These are phyloP conservation scores for Jatropha multifida DNA, from an alignment of 441 rosid genomes.

Conservation along the genomic window DNA sequence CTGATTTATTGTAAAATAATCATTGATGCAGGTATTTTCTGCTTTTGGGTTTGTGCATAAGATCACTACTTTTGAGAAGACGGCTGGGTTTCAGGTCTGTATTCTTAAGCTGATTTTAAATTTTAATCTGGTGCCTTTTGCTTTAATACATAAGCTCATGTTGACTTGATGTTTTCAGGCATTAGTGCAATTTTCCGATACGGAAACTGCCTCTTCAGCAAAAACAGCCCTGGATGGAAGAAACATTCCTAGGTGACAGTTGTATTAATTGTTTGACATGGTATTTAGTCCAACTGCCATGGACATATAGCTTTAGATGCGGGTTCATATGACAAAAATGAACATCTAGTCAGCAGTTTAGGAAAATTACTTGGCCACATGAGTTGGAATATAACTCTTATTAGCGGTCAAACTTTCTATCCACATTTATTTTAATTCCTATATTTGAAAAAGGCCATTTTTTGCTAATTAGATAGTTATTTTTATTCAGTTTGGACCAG, in stretches of 20 bases:
- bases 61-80: constrained; percentile 97
- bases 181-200: constrained; percentile 94
- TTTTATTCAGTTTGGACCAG: background rate
- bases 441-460: background rate
- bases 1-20: constrained; percentile 23
- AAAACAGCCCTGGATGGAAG: constrained; percentile 91
- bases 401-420: background rate
- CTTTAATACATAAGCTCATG: constrained; percentile 22
- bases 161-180: constrained; percentile 53
- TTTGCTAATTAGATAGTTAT: background rate
- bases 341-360: constrained; percentile 2
- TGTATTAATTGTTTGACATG: constrained; percentile 59
- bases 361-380: constrained; percentile 7
- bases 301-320: constrained; percentile 32
- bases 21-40: constrained; percentile 85
- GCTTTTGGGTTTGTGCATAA: constrained; percentile 98
- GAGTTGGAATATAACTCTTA: constrained; percentile 16
- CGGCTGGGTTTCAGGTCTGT: constrained; percentile 91
- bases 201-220: constrained; percentile 90
- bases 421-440: background rate
- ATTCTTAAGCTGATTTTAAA: constrained; percentile 1
- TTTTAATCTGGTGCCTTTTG: constrained; percentile 11
- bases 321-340: constrained; percentile 22
- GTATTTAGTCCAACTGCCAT: constrained; percentile 56
- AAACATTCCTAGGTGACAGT: constrained; percentile 97